Base-by-base conservation (phyloP, 768 basidiomycete genomes). In the Kwoniella botswanensis region DNA sequence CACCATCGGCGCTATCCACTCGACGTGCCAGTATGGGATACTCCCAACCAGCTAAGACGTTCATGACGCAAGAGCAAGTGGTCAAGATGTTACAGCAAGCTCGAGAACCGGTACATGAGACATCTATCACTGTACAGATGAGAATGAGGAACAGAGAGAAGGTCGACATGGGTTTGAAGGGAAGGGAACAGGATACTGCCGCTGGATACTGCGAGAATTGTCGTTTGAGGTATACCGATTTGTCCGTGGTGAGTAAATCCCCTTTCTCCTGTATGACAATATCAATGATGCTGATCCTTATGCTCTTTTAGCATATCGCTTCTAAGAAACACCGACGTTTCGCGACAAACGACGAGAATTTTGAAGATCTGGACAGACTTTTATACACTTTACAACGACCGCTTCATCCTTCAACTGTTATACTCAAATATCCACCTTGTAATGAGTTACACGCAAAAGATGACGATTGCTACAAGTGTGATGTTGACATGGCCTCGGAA, bases 181-280 rank as follows among this genome's bases (percentile, higher is more conserved):
- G 66, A 5, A 66, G 64, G 60, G 71, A 75, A 5, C 70, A 74
- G 59, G 67, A 74, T 17, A 63, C 67, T 72, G 98, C 97, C 78
- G 91, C 95, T 4, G 97, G 97, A 4, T 98, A 98, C 84, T 99
- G 97, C 83, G 97, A 99, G 84, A 95, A 94, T 81, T 99, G 97
- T 83, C 88, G 96, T 50, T 79, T 87, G 67, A 93, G 93, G 83
- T 99, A 95, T 79, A 90, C 91, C 0, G 91, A 96, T 83, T 96
- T 98, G 77, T 88, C 88, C 71, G 84, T 86, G 74, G 96, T 97
- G 76, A 79, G 90, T 86, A 50, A 26, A 35, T 35, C 6, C 7
- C 35, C 43, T 62, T 41, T 44, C 9, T 35, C 9, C 22, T 44
- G 42, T 68, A 35, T 35, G 7, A 35, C 61, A 65, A 71, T 21